Evolutionary conservation across 192 early-diverging fungal species (phyloP), one percentile per base, ranked within the genome.

Genomic region (Mortierella alpina): DNA sequence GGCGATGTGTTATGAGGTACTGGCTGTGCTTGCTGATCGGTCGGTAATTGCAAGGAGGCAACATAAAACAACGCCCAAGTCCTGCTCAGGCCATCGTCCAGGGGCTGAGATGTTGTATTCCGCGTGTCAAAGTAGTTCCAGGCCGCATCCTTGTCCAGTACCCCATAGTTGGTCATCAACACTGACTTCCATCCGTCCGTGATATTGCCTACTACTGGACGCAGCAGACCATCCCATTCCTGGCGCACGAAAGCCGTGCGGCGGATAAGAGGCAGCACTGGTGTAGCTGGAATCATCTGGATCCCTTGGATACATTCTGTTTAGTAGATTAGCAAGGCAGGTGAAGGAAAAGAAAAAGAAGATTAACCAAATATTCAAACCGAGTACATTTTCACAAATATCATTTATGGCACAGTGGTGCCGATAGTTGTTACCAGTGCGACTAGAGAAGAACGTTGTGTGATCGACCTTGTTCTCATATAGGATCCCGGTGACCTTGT

Each of bases 381-480:
- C 15, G 17, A 41, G 14, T 4, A 41, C 31, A 6, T 13, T 17
- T 39, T 59, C 8, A 63, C 15, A 46, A 42, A 13, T 12, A 3
- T 22, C 5, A 54, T 17, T 8, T 20, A 67, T 23, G 7, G 39
- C 40, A 15, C 51, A 22, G 12, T 11, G 46, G 5, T 2, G 0
- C 41, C 5, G 6, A 15, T 7, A 20, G 8, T 5, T 56, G 66
- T 71, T 71, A 82, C 80, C 80, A 46, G 70, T 52, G 39, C 67
- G 66, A 2, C 66, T 44, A 22, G 71, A 82, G 55, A 82, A 82
- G 47, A 75, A 82, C 0, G 80, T 75, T 13, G 68, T 57, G 22
- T 82, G 72, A n/a, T 82, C 80, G 40, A 73, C 73, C 57, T 82
- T 82, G 68, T 82, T 82, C 54, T 82, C 80, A 58, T 71, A 82